Percentiles rank a stretch among this genome's conserved stretches.
phyloP scores from a whole-genome alignment of 2,329 filamentous ascomycete species.

The Hortaea werneckii region DNA sequence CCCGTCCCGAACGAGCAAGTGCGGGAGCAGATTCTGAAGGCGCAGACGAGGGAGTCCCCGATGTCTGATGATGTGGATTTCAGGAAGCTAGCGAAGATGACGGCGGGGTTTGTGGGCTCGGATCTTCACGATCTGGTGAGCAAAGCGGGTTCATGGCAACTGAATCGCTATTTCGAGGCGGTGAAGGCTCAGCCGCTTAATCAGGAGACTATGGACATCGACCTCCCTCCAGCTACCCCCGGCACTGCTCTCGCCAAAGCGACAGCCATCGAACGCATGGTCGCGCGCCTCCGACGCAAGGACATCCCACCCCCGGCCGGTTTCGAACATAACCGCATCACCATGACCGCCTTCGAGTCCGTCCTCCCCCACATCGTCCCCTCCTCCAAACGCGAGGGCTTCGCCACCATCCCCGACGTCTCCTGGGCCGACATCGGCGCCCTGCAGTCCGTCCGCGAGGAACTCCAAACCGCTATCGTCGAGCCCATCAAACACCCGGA shows the following conservation, averaged over 20 bases:
- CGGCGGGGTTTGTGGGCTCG: constrained; percentile 85
- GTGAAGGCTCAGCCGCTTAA: constrained; percentile 29
- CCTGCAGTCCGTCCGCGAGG: constrained; percentile 64
- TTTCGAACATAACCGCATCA: constrained; percentile 46
- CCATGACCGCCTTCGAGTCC: constrained; percentile 59
- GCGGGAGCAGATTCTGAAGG: constrained; percentile 66
- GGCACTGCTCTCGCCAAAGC: background rate
- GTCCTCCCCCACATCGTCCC: constrained; percentile 69
- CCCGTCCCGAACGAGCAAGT: constrained; percentile 73
- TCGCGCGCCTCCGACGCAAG: constrained; percentile 31
- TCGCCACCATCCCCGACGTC: constrained; percentile 85
- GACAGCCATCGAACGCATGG: constrained; percentile 31
- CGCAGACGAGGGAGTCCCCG: constrained; percentile 56
- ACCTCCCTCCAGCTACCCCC: constrained; percentile 15
- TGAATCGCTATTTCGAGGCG: constrained; percentile 48
- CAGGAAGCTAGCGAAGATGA: constrained; percentile 65
- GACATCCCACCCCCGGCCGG: constrained; percentile 17
- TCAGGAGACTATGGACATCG: constrained; percentile 43
- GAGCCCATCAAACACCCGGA: constrained; percentile 78
- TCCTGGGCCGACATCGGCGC: constrained; percentile 92
- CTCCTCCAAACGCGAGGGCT: constrained; percentile 83
- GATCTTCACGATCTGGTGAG: constrained; percentile 67
- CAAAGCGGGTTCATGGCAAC: constrained; percentile 55
- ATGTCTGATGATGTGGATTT: constrained; percentile 66
- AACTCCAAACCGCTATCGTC: constrained; percentile 77